Base-by-base conservation (phyloP, 495 filamentous ascomycete genomes). In the Daldinia decipiens region DNA sequence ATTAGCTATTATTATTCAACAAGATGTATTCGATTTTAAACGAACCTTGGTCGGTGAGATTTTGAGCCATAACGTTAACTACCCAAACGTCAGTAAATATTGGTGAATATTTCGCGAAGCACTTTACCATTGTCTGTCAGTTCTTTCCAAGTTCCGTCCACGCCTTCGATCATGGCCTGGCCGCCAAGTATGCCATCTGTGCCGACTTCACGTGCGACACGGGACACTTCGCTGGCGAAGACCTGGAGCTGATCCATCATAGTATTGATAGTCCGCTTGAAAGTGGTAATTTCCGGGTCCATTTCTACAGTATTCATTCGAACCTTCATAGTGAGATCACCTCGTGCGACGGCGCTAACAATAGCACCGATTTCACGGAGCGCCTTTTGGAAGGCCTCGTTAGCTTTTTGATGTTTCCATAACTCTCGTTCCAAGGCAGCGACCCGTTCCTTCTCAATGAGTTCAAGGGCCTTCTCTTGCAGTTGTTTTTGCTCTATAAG, bases 171-270 rank as follows among this genome's bases (percentile, higher is more conserved):
- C 78, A 92, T 91, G 58, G 95, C 95, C 78, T 99, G 96, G 47
- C 96, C 96, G 73, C 95, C 95, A n/a, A 99, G 89, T 68, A 93
- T 92, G 66, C 95, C 95, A 78, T 99, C 95, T 15, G 96, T 99
- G 74, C 95, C 95, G 81, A 98, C 96, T 78, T 98, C 95, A 81
- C 93, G 92, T 39, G 95, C 95, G 70, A 99, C 92, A 73, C 93
- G 90, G 65, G 96, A 98, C 72, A 99, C 95, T 82, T 99, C 94
- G 78, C 92, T 95, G 74, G 95, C 94, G 81, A 99, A 99, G 58
- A 95, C 92, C 78, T 98, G 94, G 60, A 99, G 86, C 82, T 98
- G 95, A 77, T 98, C 95, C 87, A 98, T 97, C 95, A 99, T 99
- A 59, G 90, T 97, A 76, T 99, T 99, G 82, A 93, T 90, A 43